Evolutionary conservation across 306 rosid genomes (phyloP), one percentile per base, ranked within the genome.

Genomic region (Astragalus glycyphyllos): DNA sequence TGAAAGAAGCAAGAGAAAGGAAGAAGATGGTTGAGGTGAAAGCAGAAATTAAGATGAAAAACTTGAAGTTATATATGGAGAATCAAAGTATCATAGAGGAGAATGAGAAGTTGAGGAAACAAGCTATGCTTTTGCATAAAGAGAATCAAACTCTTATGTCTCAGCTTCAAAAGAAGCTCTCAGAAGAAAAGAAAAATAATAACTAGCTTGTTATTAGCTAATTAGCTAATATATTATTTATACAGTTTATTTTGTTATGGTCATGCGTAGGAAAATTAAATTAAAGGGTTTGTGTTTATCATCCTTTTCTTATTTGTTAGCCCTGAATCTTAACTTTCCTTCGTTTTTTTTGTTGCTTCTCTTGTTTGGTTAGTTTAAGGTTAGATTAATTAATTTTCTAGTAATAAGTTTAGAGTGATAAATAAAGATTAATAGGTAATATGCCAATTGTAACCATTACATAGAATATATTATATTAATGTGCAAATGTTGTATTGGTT

Each of bases 71-170:
- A 55, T 89, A 72, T 69, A 85, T 90, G 90, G 86, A 84, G 83
- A 94, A 94, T 50, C 76, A 89, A 65, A 85, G 62, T 61, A 85
- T 94, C 67, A 86, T 89, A 77, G 88, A 87, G 55, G 92, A 88
- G 86, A 94, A 94, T 48, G 88, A 84, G 74, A 87, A 83, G 90
- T 82, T 93, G 64, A 90, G 89, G 71, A 84, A 85, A 80, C 85
- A 80, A 78, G 97, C 96, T 11, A 77, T 87, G 82, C 84, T 93
- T 71, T 89, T 93, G 72, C 89, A 78, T 65, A 79, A 87, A 65
- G 98, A 93, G 83, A 90, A 94, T 70, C 92, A 88, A 57, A 83
- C 77, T 47, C 82, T 94, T 76, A 78, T 82, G 11, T 81, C 87
- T 56, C 92, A 86, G 72, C 88, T 94, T 47, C 91, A 86, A 74